Percentiles rank a stretch among this genome's conserved stretches.
Evolutionary conservation across 1,284 basidiomycete genomes (phyloP).

Genomic region (Athelia psychrophila): DNA sequence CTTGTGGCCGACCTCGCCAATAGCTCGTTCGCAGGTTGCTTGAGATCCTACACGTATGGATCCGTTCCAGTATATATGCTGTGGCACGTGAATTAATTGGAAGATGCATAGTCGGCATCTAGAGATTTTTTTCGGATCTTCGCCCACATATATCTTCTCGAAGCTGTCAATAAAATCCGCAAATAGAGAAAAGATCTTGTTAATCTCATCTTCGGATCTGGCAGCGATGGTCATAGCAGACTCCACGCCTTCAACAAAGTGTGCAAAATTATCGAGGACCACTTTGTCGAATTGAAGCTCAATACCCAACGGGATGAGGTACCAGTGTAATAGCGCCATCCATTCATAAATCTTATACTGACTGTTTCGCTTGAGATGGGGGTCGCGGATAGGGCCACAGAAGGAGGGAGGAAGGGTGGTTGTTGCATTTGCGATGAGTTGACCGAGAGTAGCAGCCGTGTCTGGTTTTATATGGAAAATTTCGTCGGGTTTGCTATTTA

Average conservation of each 20-base stretch:
- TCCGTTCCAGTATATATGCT: slow-evolving; percentile 9
- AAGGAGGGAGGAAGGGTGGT: slow-evolving; percentile 2
- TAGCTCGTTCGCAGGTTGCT: slow-evolving; percentile 5
- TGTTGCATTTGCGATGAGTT: neutral
- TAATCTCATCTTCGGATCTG: neutral
- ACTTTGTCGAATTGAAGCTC: slow-evolving; percentile 1
- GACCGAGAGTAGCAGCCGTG: neutral
- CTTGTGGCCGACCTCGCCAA: slow-evolving; percentile 3
- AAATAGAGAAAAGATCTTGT: neutral
- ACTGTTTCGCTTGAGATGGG: slow-evolving; percentile 3
- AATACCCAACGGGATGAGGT: slow-evolving; percentile 2
- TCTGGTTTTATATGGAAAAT: neutral
- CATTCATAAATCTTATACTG: slow-evolving; percentile 6
- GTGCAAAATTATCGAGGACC: slow-evolving; percentile 3
- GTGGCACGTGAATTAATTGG: slow-evolving; percentile 8
- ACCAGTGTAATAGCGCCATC: slow-evolving; percentile 6
- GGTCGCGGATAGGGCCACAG: slow-evolving; percentile 4
- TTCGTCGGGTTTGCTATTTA: neutral
- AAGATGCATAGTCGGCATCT: slow-evolving; percentile 6
- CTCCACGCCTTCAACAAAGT: slow-evolving; percentile 2
- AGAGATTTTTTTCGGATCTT: slow-evolving; percentile 5
- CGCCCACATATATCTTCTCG: slow-evolving; percentile 7
- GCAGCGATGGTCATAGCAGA: slow-evolving; percentile 2
- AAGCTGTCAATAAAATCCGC: slow-evolving; percentile 4
- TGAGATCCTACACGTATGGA: slow-evolving; percentile 4